Base-by-base conservation (phyloP, 352 stramenopile species). In the Salisapilia sapeloensis region DNA sequence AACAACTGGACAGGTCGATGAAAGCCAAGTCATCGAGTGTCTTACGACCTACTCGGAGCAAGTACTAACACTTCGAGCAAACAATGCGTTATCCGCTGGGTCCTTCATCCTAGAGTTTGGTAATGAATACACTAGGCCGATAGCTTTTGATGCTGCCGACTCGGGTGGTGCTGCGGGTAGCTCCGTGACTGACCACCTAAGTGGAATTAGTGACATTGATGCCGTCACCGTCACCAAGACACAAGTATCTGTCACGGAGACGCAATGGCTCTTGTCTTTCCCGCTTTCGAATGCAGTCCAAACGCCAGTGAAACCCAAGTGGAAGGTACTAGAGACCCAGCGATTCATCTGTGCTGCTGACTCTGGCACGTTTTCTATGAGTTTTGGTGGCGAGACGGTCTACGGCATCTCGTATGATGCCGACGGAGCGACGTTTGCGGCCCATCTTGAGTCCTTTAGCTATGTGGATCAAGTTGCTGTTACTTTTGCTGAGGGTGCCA, bases 271-370 rank as follows among this genome's bases (percentile, higher is more conserved):
- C 19, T 46, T 82, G 24, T 59, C 49, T 6, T 82, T 75, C 33
- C 56, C 65, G 6, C 27, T 23, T 2, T 40, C 50, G 0, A 77
- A 79, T 27, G 19, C 49, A 0, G 49, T 45, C 9, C 69, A 85
- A 9, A 76, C 58, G 21, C 59, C 55, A 1, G 29, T 82, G 14
- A 41, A 59, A 0, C 55, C 65, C 1, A 38, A 38, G 1, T 85
- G 69, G 69, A 64, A 60, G 35, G 50, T 59, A 4, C 30, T 76
- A 23, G 70, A 86, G 45, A 60, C 80, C 15, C 70, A 86, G 38
- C 62, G 75, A 24, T 86, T 86, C 34, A 78, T 81, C 23, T 86
- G 70, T 33, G 67, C 67, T 5, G 70, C 70, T 0, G 61, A 80
- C 38, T 46, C 50, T 0, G 70, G 66, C 0, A 38, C 53, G 12